phyloP scores from a whole-genome alignment of 495 filamentous ascomycete genomes.

The Amniculicola lignicola region DNA sequence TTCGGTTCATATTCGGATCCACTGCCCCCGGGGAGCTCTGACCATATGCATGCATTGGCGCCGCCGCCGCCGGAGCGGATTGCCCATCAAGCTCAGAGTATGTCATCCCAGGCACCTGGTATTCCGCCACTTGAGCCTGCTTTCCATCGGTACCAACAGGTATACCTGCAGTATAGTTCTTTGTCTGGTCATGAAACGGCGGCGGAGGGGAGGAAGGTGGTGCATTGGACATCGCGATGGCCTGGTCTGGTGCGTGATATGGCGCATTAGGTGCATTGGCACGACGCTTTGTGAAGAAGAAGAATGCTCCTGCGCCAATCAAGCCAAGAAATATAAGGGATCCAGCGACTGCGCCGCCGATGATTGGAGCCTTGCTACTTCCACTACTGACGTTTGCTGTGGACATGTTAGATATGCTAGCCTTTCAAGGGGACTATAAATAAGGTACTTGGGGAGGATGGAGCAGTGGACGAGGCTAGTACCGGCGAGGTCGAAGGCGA shows the following conservation, averaged over 20 bases:
- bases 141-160: background rate
- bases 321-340: conserved; percentile 1
- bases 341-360: conserved; percentile 1
- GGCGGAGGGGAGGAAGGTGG: background rate
- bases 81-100: background rate
- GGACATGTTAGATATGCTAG: background rate
- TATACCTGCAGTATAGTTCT: background rate
- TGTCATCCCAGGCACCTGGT: background rate
- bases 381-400: background rate
- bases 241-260: background rate
- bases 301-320: conserved; percentile 1
- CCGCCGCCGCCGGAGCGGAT: background rate
- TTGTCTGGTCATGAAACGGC: background rate
- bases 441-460: background rate
- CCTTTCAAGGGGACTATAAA: background rate
- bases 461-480: background rate
- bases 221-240: background rate
- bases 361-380: background rate
- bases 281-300: background rate
- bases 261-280: background rate
- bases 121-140: conserved; percentile 1
- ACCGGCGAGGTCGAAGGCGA: background rate
- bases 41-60: background rate
- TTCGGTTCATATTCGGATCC: background rate
- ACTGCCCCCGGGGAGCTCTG: background rate